Evolutionary conservation across 2,329 filamentous ascomycete genomes (phyloP).

Genomic region (Sphaerulina vaccinii): DNA sequence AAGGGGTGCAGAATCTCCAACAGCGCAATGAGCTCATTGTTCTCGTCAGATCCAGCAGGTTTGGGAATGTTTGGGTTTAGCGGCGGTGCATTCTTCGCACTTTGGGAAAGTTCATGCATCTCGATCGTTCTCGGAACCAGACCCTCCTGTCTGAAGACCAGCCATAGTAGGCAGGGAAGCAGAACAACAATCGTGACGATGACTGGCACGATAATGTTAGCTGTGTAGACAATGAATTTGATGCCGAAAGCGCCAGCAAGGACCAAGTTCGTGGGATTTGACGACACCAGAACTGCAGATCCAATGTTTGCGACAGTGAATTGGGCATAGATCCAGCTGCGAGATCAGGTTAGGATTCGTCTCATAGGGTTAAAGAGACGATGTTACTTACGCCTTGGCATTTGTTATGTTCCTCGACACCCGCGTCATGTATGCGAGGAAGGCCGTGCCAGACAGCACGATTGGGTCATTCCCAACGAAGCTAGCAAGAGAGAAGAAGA

Average conservation of each 20-base stretch:
- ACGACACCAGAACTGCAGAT: conserved; percentile 73
- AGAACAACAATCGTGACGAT: conserved; percentile 65
- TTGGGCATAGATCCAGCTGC: conserved; percentile 66
- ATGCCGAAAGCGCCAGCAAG: conserved; percentile 70
- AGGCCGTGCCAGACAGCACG: conserved; percentile 71
- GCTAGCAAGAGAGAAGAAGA: conserved; percentile 67
- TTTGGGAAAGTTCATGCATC: conserved; percentile 65
- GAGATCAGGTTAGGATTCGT: neutral
- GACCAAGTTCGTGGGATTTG: conserved; percentile 74
- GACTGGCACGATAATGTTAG: conserved; percentile 74
- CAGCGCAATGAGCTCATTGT: conserved; percentile 54
- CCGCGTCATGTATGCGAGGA: conserved; percentile 73
- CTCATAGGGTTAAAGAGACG: neutral
- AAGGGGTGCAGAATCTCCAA: conserved; percentile 77
- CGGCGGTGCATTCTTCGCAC: conserved; percentile 55
- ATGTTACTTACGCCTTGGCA: conserved; percentile 53
- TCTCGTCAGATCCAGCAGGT: conserved; percentile 56
- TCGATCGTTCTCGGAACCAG: conserved; percentile 66
- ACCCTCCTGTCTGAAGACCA: conserved; percentile 63
- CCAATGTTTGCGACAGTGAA: conserved; percentile 72
- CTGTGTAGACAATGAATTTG: conserved; percentile 70
- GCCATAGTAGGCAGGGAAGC: conserved; percentile 68
- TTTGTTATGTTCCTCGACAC: conserved; percentile 71
- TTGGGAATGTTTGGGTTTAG: conserved; percentile 73
- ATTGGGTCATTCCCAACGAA: conserved; percentile 76